A percentile compares a stretch with the other conserved stretches of the same genome.
Evolutionary conservation across 371 early-diverging fungal genomes (phyloP).

Genomic region (Zychaea mexicana): DNA sequence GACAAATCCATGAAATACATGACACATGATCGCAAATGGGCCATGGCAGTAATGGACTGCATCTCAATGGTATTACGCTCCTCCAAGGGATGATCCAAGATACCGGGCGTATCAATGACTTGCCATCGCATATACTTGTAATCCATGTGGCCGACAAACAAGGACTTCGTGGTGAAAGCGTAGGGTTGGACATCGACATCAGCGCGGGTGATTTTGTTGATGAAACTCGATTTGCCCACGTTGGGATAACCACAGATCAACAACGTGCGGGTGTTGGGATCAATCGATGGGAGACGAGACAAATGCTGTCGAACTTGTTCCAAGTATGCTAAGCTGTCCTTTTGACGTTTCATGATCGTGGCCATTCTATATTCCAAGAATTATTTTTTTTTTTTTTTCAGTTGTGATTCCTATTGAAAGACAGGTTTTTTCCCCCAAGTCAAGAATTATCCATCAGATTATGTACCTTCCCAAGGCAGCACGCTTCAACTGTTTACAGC

Average conservation of each 20-base stretch:
- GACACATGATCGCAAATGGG: constrained; percentile 98
- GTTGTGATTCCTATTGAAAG: background rate
- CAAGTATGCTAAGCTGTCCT: constrained; percentile 97
- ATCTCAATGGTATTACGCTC: constrained; percentile 99
- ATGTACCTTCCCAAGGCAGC: constrained; percentile 84
- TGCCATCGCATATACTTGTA: constrained; percentile 99
- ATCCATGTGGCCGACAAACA: constrained; percentile 99
- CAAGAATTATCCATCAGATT: too few species aligned
- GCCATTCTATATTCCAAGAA: constrained; percentile 83
- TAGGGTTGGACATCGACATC: constrained; percentile 99
- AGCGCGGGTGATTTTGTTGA: constrained; percentile 99
- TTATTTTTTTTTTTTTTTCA: background rate
- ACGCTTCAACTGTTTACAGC: constrained; percentile 99
- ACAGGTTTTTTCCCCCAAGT: too few species aligned
- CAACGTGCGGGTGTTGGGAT: constrained; percentile 98
- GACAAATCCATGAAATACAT: constrained; percentile 99
- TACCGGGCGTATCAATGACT: constrained; percentile 99
- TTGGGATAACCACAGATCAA: constrained; percentile 99
- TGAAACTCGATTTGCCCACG: constrained; percentile 99
- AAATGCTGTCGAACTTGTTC: constrained; percentile 99
- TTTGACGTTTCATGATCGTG: constrained; percentile 99
- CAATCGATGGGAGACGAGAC: constrained; percentile 97
- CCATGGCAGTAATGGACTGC: constrained; percentile 99
- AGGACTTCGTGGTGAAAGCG: constrained; percentile 99
- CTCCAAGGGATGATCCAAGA: constrained; percentile 99